phyloP scores from a whole-genome alignment of 305 asterid species.

The Plantago rigida region DNA sequence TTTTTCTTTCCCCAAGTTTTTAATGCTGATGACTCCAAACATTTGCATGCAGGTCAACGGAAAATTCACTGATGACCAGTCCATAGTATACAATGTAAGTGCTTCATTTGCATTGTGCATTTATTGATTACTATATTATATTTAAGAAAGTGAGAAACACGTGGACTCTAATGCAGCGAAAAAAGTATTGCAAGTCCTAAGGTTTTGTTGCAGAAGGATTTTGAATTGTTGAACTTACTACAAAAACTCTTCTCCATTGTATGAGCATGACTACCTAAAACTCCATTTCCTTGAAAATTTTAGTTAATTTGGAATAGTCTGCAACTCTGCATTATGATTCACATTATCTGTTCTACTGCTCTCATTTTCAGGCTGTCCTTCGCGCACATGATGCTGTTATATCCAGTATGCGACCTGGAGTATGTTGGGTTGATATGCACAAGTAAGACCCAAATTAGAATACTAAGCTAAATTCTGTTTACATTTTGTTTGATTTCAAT shows the following conservation, averaged over 20 bases:
- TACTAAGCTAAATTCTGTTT: neutral
- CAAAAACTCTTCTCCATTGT: slow-evolving; percentile 5
- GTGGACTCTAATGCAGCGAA: slow-evolving; percentile 2
- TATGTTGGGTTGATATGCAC: slow-evolving; percentile 90
- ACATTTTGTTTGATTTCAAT: too few relatives aligned
- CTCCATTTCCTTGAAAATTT: too few relatives aligned
- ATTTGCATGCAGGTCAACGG: slow-evolving; percentile 78
- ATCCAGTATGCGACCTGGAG: slow-evolving; percentile 79
- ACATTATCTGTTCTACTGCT: slow-evolving; percentile 14
- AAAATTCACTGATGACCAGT: slow-evolving; percentile 63
- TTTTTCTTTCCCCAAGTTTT: neutral
- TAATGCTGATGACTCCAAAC: neutral
- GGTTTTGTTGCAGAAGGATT: neutral
- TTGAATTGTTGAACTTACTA: neutral
- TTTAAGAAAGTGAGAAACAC: too few relatives aligned
- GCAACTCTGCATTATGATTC: slow-evolving; percentile 5
- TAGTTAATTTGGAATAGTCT: neutral
- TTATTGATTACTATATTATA: neutral
- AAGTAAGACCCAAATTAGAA: slow-evolving; percentile 42
- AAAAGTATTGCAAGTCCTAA: slow-evolving; percentile 5
- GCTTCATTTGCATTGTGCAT: slow-evolving; percentile 6
- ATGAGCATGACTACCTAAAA: slow-evolving; percentile 2
- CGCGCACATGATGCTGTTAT: slow-evolving; percentile 91
- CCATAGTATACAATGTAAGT: slow-evolving; percentile 75
- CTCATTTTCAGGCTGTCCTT: slow-evolving; percentile 75